Evolutionary conservation across 306 rosid species (phyloP).

Genomic region (Cajanus cajan): DNA sequence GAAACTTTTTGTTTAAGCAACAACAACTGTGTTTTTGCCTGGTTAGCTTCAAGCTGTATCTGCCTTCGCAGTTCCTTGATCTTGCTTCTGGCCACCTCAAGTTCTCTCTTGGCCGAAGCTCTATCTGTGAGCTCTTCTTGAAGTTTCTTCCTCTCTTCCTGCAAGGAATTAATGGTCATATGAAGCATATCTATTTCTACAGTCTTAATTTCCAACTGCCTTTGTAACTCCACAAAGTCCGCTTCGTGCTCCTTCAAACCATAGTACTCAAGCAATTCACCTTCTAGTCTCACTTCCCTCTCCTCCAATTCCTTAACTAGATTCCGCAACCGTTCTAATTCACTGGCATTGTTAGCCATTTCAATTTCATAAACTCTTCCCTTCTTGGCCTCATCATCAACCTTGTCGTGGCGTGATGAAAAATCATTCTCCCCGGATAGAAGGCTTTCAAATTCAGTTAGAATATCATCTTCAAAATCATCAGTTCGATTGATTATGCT

Average conservation of each 20-base stretch:
- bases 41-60: constrained; percentile 74
- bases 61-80: constrained; percentile 78
- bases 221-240: constrained; percentile 54
- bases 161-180: constrained; percentile 64
- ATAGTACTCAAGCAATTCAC: constrained; percentile 73
- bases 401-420: constrained; percentile 40
- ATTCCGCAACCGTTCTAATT: constrained; percentile 53
- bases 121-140: constrained; percentile 56
- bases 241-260: constrained; percentile 75
- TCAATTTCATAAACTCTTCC: constrained; percentile 57
- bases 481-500: constrained; percentile 56
- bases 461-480: constrained; percentile 55
- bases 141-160: constrained; percentile 72
- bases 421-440: constrained; percentile 68
- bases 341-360: constrained; percentile 66
- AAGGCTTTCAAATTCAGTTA: constrained; percentile 61
- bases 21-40: constrained; percentile 71
- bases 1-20: constrained; percentile 80
- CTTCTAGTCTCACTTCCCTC: constrained; percentile 78
- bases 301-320: constrained; percentile 82
- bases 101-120: constrained; percentile 56
- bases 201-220: constrained; percentile 63
- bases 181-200: constrained; percentile 69
- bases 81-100: constrained; percentile 68
- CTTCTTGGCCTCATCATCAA: constrained; percentile 35